Conservation (phyloP, 83 land plant species). For the Picea engelmannii region DNA sequence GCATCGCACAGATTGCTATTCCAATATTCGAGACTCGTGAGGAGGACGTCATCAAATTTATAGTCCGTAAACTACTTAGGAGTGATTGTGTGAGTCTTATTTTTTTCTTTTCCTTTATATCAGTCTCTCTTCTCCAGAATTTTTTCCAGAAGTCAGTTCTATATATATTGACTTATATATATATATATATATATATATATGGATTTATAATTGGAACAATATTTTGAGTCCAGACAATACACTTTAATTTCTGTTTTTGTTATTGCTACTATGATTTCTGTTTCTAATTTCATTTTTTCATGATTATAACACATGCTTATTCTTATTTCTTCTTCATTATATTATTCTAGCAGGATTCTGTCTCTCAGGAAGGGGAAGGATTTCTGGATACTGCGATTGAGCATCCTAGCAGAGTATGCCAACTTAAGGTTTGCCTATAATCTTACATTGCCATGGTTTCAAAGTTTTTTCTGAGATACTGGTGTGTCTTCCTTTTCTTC, state of each 20-base stretch:
- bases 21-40: constrained; percentile 55
- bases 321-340: constrained; percentile 15
- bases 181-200: neutral
- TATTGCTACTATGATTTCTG: no score
- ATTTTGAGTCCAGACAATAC: no score
- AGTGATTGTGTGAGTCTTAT: neutral
- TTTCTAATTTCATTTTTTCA: neutral
- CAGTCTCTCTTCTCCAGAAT: no score
- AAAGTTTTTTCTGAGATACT: neutral
- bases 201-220: neutral
- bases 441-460: neutral
- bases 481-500: neutral
- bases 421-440: constrained; percentile 13
- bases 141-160: no score
- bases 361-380: neutral
- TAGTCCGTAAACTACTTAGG: constrained; percentile 50
- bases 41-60: constrained; percentile 48
- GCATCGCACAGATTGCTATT: constrained; percentile 59
- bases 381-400: neutral
- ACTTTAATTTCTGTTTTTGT: no score
- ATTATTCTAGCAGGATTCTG: neutral
- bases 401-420: constrained; percentile 11
- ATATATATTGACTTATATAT: no score
- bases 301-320: neutral
- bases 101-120: neutral